A percentile compares a stretch with the other conserved stretches of the same genome.
phyloP scores from a whole-genome alignment of 1,284 basidiomycete species.

The Mycosarcoma mackinlayi region DNA sequence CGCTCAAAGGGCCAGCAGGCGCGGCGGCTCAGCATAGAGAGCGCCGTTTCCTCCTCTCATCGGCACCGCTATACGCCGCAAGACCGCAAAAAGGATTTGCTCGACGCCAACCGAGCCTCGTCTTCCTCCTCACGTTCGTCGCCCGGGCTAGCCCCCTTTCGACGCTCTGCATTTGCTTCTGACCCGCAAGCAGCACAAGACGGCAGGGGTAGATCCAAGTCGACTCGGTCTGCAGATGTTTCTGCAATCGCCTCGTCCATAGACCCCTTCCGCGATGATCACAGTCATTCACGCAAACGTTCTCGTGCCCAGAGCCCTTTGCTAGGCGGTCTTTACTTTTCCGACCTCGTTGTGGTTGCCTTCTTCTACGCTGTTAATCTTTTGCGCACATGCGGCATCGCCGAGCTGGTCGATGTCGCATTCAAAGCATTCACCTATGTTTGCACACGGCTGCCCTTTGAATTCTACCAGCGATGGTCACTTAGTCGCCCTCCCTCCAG shows the following conservation, averaged over 20 bases:
- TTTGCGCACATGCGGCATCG: conserved; percentile 57
- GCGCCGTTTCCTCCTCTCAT: conserved; percentile 29
- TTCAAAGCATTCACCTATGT: conserved; percentile 52
- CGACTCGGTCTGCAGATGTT: conserved; percentile 1
- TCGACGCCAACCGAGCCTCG: conserved; percentile 8
- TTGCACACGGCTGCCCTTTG: conserved; percentile 43
- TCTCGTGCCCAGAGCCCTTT: conserved; percentile 37
- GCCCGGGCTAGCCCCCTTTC: conserved; percentile 11
- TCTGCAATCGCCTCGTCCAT: conserved; percentile 3
- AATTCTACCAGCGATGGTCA: conserved; percentile 53
- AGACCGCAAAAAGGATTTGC: neutral
- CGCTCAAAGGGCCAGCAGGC: conserved; percentile 47
- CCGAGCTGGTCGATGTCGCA: conserved; percentile 60
- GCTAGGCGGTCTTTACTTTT: conserved; percentile 63
- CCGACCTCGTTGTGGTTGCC: conserved; percentile 62
- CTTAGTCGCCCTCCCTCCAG: conserved; percentile 34
- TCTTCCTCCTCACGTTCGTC: conserved; percentile 15
- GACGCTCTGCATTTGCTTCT: conserved; percentile 14
- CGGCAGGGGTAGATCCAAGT: conserved; percentile 3
- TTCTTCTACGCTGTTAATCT: conserved; percentile 60
- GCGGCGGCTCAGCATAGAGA: conserved; percentile 34
- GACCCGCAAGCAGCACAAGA: conserved; percentile 2
- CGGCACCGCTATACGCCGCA: conserved; percentile 6
- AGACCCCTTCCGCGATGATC: conserved; percentile 9
- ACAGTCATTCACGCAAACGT: conserved; percentile 13